These are phyloP conservation scores for Psilocybe tampanensis DNA, from an alignment of 768 basidiomycete genomes.

Conservation along the genomic window DNA sequence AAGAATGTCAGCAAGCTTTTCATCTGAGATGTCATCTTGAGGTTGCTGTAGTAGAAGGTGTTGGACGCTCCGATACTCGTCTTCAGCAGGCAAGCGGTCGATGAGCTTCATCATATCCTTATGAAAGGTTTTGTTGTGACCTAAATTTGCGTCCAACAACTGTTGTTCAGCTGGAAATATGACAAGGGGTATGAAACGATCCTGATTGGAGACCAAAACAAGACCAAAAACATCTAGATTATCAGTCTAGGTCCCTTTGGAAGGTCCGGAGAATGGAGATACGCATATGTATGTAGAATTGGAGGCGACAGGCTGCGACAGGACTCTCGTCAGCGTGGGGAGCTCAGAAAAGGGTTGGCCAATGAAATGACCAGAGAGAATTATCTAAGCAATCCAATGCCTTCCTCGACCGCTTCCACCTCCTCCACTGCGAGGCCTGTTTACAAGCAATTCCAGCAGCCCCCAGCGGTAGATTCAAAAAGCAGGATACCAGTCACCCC, in stretches of 20 bases:
- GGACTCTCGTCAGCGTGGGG: no score
- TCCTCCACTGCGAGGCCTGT: conserved; percentile 49
- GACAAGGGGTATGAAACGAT: conserved; percentile 4
- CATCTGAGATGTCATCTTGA: no score
- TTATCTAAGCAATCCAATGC: conserved; percentile 33
- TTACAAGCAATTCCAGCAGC: conserved; percentile 35
- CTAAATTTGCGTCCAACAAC: conserved; percentile 31
- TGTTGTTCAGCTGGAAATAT: conserved; percentile 10
- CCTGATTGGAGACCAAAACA: conserved; percentile 3
- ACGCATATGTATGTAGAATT: no score
- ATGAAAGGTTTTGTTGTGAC: no score
- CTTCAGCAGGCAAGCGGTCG: no score
- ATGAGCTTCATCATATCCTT: no score
- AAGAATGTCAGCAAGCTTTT: no score
- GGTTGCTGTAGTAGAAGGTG: no score
- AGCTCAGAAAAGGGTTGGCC: no score
- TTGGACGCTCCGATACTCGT: no score
- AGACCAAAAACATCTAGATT: conserved; percentile 10
- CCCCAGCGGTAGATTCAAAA: conserved; percentile 40
- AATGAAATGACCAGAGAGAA: neutral
- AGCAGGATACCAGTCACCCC: conserved; percentile 84
- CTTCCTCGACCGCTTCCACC: conserved; percentile 48
- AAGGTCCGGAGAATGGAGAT: conserved; percentile 6
- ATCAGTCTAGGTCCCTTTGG: conserved; percentile 12
- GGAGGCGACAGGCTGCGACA: no score